phyloP scores from a whole-genome alignment of 2,329 filamentous ascomycete species.

The Sclerotinia nivalis region DNA sequence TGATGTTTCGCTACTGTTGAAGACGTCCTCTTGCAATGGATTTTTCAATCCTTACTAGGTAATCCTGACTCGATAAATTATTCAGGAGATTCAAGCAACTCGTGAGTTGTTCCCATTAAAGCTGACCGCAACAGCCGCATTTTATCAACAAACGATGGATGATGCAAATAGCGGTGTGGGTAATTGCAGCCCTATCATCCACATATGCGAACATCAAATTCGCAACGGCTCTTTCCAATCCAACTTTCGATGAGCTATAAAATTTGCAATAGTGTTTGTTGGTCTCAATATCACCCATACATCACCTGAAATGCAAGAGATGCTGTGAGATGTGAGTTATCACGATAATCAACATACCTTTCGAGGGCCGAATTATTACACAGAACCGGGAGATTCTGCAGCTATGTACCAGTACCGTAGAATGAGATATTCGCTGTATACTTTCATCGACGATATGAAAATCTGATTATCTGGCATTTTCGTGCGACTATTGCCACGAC shows the following conservation, averaged over 20 bases:
- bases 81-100: neutral
- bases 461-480: slow-evolving; percentile 24
- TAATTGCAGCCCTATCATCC: slow-evolving; percentile 18
- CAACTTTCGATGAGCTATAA: neutral
- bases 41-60: neutral
- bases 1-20: neutral
- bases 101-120: neutral
- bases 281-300: neutral
- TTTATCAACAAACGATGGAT: neutral
- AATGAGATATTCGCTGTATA: neutral
- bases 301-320: slow-evolving; percentile 36
- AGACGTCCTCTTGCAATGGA: neutral
- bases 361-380: slow-evolving; percentile 24
- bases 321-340: slow-evolving; percentile 30
- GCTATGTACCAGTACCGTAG: neutral
- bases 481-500: slow-evolving; percentile 17
- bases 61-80: neutral
- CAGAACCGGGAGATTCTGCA: slow-evolving; percentile 23
- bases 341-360: slow-evolving; percentile 25
- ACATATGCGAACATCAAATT: neutral
- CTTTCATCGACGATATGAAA: neutral
- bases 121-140: neutral
- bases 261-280: neutral
- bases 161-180: slow-evolving; percentile 36
- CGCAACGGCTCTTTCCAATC: slow-evolving; percentile 29